These are phyloP conservation scores for Aspergillus transmontanensis DNA, from an alignment of 2,329 filamentous ascomycete genomes.

Conservation along the genomic window DNA sequence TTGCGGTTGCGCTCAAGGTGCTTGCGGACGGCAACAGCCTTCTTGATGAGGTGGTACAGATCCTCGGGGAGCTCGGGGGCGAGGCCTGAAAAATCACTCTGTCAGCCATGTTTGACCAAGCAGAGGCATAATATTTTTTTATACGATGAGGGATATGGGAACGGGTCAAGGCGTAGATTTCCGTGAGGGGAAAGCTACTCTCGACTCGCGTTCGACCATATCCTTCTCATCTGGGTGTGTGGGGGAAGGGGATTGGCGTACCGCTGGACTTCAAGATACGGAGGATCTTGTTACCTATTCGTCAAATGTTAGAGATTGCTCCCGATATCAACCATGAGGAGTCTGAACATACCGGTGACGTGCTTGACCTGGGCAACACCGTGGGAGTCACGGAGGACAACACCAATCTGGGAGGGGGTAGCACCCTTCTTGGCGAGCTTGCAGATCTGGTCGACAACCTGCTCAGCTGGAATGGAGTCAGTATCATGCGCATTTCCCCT, in stretches of 20 bases:
- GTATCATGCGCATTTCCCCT: not conserved
- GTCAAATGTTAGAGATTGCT: conserved; percentile 43
- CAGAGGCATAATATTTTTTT: conserved; percentile 67
- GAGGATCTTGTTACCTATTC: conserved; percentile 96
- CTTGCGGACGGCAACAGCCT: conserved; percentile 99
- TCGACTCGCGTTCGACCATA: conserved; percentile 5
- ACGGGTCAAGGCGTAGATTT: not conserved
- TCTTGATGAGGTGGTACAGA: conserved; percentile 99
- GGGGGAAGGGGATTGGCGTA: conserved; percentile 57
- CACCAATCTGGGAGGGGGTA: conserved; percentile 98
- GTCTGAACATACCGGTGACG: conserved; percentile 76
- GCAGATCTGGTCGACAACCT: conserved; percentile 98
- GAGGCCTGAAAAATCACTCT: conserved; percentile 94
- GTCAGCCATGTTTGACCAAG: conserved; percentile 82
- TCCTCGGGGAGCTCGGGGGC: conserved; percentile 99
- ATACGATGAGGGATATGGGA: not conserved
- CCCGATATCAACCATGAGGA: not conserved
- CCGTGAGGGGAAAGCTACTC: not conserved
- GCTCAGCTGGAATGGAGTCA: conserved; percentile 60
- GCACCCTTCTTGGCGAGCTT: conserved; percentile 99
- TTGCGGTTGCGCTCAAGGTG: conserved; percentile 99
- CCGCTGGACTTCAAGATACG: conserved; percentile 97
- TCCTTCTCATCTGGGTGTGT: conserved; percentile 27
- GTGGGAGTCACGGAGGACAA: conserved; percentile 96
- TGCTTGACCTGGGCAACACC: conserved; percentile 97